Evolutionary conservation across 345 rosid genomes (phyloP).

Genomic region (Hypericum perforatum): DNA sequence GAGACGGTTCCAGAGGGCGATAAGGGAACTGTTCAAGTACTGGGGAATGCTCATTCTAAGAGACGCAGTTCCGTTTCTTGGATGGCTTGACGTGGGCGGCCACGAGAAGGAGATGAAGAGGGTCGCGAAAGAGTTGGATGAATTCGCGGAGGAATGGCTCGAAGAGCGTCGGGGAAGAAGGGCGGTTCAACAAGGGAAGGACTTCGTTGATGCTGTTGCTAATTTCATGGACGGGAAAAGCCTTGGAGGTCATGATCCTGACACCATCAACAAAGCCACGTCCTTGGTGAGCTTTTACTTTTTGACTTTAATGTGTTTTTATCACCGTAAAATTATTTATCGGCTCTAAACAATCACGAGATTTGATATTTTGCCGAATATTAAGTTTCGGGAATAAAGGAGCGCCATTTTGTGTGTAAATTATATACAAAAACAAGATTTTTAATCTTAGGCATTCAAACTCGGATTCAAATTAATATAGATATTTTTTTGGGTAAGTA

Average conservation of each 20-base stretch:
- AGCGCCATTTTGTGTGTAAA: too few relatives aligned
- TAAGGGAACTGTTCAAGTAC: too few relatives aligned
- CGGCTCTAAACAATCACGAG: background rate
- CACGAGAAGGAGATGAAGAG: slow-evolving; percentile 21
- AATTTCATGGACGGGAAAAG: slow-evolving; percentile 2
- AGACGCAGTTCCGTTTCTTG: slow-evolving; percentile 21
- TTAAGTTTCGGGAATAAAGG: too few relatives aligned
- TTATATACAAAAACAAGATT: too few relatives aligned
- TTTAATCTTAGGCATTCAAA: too few relatives aligned
- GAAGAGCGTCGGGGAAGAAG: slow-evolving; percentile 15
- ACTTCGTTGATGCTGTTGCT: slow-evolving; percentile 20
- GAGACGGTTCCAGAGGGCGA: too few relatives aligned
- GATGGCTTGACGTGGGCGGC: slow-evolving; percentile 24
- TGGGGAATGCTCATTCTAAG: slow-evolving; percentile 11
- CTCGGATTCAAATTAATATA: too few relatives aligned
- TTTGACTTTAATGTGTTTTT: background rate
- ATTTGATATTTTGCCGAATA: background rate
- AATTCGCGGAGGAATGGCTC: slow-evolving; percentile 11
- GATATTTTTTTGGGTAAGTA: too few relatives aligned
- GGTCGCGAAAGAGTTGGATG: slow-evolving; percentile 13
- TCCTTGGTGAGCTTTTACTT: background rate
- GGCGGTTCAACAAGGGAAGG: background rate
- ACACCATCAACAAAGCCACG: slow-evolving; percentile 1
- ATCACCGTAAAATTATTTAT: background rate
- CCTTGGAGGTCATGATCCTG: background rate